These are phyloP conservation scores for Diplodia seriata DNA, from an alignment of 2,329 filamentous ascomycete genomes.

Conservation along the genomic window DNA sequence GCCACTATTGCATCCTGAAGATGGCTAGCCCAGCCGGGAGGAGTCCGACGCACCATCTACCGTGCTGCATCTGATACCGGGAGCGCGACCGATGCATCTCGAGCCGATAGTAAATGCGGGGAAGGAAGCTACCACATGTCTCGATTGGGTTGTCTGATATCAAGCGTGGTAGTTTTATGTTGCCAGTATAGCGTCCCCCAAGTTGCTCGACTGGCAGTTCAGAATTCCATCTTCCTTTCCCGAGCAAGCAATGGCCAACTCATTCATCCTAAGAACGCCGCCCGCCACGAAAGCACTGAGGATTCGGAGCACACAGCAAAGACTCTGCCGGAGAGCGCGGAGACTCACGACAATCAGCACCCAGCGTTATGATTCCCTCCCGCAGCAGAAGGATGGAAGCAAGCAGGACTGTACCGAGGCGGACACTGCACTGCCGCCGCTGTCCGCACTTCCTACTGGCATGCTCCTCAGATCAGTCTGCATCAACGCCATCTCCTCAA, in stretches of 20 bases:
- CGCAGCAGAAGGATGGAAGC: not conserved
- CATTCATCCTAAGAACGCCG: not conserved
- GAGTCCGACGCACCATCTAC: not conserved
- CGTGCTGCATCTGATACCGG: not conserved
- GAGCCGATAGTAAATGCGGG: constrained; percentile 5
- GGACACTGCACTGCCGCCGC: not conserved
- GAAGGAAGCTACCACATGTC: not conserved
- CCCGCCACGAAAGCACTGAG: not conserved
- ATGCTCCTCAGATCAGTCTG: constrained; percentile 18
- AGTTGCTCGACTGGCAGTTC: too few relatives aligned
- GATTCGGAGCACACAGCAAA: not conserved
- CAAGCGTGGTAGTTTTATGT: not conserved
- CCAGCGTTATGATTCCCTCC: not conserved
- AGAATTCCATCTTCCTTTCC: not conserved
- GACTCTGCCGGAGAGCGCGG: not conserved
- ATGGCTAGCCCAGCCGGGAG: not conserved
- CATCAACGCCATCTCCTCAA: constrained; percentile 28
- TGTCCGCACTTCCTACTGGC: constrained; percentile 13
- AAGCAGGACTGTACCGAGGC: not conserved
- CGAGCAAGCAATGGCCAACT: not conserved
- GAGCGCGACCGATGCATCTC: not conserved
- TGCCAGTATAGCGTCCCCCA: not conserved
- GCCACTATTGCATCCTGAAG: not conserved
- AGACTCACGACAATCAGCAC: constrained; percentile 1
- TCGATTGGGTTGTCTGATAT: not conserved